Evolutionary conservation across 495 filamentous ascomycete genomes (phyloP), one percentile per base, ranked within the genome.

Genomic region (Penicillium riverlandense): DNA sequence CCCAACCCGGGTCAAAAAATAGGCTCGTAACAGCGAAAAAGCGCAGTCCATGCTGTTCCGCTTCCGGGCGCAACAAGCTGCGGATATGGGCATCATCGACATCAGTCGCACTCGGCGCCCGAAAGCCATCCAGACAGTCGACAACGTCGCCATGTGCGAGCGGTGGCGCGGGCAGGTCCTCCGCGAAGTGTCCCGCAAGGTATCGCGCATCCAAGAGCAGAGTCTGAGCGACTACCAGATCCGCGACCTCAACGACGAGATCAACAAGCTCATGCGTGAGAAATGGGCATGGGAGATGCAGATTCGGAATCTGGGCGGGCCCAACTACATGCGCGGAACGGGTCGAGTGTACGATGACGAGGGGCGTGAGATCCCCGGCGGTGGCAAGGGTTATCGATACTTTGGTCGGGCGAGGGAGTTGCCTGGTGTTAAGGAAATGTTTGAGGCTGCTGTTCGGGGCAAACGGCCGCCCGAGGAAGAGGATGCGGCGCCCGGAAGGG

Each of bases 11-110:
- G 32, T 11, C n/a, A 34, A 34, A 34, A 34, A 34, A 34, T 34
- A 34, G 82, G 82, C 82, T 43, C 82, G 82, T 47, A 98, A 98
- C 66, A 88, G 85, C 28, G 91, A 96, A 78, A 97, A 97, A 71
- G 92, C 92, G 47, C 92, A 98, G 68, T 96, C 91, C 15, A 98
- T 98, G 92, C 94, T 98, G 66, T 98, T 95, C 73, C 92, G 92
- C 75, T 98, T 98, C 77, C 88, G 94, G 64, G 92, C 95, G 59
- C 84, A 90, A 56, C 92, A 97, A 74, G 94, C 94, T 42, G 90
- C 91, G 44, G 90, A 95, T 63, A 74, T 96, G 31, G 92, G 92
- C 58, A 96, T 97, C 54, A 87, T 97, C 69, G 90, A 96, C 67
- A 83, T 85, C 7, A 85, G 86, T n/a, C 86, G 90, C 33, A 84